Conservation (phyloP, 495 filamentous ascomycete species). For the Aspergillus kassunensis region DNA sequence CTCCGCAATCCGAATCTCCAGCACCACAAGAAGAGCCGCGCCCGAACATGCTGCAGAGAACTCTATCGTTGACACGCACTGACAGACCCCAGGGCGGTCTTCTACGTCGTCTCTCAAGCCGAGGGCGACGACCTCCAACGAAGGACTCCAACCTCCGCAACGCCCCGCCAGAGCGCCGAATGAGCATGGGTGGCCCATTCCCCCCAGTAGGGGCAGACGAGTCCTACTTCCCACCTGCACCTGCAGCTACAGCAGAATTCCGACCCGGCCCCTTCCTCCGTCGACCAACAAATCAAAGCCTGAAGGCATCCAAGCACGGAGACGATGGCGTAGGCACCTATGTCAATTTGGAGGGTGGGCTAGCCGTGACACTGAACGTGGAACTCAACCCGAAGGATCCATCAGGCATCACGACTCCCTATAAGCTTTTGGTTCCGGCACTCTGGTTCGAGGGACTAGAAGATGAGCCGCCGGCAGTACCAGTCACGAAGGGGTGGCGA, state of each 20-base stretch:
- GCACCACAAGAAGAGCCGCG: conserved; percentile 39
- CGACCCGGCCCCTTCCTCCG: conserved; percentile 60
- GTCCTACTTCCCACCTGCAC: conserved; percentile 34
- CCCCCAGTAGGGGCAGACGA: conserved; percentile 32
- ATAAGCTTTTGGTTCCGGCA: conserved; percentile 78
- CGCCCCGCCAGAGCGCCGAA: conserved; percentile 23
- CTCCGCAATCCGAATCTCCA: conserved; percentile 38
- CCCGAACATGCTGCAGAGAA: conserved; percentile 51
- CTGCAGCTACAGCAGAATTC: conserved; percentile 20
- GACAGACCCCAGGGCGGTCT: conserved; percentile 48
- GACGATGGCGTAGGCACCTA: conserved; percentile 39
- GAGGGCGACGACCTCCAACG: conserved; percentile 38
- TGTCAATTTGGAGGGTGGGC: conserved; percentile 68
- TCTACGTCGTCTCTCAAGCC: conserved; percentile 51
- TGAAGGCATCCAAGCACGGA: conserved; percentile 48
- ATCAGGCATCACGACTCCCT: conserved; percentile 81
- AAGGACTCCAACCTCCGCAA: conserved; percentile 37
- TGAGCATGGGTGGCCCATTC: conserved; percentile 37
- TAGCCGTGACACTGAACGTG: conserved; percentile 81
- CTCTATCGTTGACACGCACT: conserved; percentile 58
- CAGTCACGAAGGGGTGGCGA: conserved; percentile 41
- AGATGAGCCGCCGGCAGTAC: conserved; percentile 37
- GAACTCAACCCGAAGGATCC: conserved; percentile 84
- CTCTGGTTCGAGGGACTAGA: conserved; percentile 52
- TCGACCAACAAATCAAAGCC: conserved; percentile 64